Conservation (phyloP, 306 rosid genomes). For the Hippophae gyantsensis region DNA sequence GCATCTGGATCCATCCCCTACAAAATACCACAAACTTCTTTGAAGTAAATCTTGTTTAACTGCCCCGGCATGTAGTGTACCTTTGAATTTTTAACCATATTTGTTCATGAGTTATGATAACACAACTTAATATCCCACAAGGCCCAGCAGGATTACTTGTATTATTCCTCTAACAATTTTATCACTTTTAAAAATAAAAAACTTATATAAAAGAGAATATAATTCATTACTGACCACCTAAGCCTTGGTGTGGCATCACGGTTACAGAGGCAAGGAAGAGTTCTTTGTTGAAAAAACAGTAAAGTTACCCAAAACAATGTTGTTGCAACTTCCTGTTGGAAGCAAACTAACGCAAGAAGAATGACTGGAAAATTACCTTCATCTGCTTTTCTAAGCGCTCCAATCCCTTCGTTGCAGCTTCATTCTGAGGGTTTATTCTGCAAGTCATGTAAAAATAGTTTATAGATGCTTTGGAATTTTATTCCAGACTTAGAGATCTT, state of each 20-base stretch:
- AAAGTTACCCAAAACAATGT: no score
- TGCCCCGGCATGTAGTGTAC: neutral
- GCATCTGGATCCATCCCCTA: conserved; percentile 99
- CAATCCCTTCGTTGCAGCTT: conserved; percentile 89
- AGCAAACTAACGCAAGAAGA: conserved; percentile 7
- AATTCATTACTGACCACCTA: no score
- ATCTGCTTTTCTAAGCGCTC: conserved; percentile 94
- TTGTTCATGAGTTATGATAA: no score
- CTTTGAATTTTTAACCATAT: no score
- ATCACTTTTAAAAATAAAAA: neutral
- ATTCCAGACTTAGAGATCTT: neutral
- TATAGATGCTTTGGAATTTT: neutral
- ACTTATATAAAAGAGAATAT: conserved; percentile 6
- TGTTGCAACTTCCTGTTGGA: neutral
- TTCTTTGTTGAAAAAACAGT: no score
- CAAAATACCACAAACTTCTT: conserved; percentile 14
- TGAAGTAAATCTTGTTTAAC: conserved; percentile 1
- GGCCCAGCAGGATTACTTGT: neutral
- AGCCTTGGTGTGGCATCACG: no score
- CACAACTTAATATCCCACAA: no score
- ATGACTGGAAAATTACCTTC: conserved; percentile 54
- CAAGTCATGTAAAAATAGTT: conserved; percentile 11
- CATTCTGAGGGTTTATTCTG: conserved; percentile 91
- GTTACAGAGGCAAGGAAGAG: no score
- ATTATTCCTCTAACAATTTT: neutral